Conservation (phyloP, 2,329 filamentous ascomycete genomes). For the Apiospora aurea region DNA sequence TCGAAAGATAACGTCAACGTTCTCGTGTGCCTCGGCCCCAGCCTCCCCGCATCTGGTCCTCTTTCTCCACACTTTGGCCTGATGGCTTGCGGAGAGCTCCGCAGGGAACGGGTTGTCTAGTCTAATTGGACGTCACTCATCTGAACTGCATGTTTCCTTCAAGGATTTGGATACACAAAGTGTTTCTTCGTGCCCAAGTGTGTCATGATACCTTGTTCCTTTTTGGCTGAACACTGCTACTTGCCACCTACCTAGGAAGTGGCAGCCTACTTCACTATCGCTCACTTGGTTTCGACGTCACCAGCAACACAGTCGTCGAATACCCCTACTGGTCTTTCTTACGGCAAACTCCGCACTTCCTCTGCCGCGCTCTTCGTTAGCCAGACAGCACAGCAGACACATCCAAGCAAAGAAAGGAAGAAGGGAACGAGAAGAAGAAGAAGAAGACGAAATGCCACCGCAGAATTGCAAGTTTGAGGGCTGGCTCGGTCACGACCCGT, state of each 20-base stretch:
- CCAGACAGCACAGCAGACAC: background rate
- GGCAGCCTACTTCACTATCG: background rate
- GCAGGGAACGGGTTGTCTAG: background rate
- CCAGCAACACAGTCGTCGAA: background rate
- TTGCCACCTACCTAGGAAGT: too few species aligned
- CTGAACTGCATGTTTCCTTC: background rate
- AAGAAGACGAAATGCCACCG: conserved; percentile 2
- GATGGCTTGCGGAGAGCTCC: conserved; percentile 7
- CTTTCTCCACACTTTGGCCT: background rate
- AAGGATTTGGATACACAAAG: background rate
- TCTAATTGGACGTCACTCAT: background rate
- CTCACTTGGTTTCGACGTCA: background rate
- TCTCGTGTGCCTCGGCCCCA: background rate
- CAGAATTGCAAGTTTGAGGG: conserved; percentile 29
- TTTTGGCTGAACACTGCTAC: background rate
- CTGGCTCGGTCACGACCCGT: conserved; percentile 27
- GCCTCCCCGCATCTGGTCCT: background rate
- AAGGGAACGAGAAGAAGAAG: too few species aligned
- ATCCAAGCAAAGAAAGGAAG: background rate
- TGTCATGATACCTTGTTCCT: background rate
- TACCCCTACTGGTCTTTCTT: too few species aligned
- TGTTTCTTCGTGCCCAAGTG: background rate
- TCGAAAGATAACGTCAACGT: too few species aligned
- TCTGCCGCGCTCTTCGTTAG: background rate
- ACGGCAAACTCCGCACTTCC: background rate